These are phyloP conservation scores for Berberis thunbergii DNA, from an alignment of 164 flowering plant species.

Conservation along the genomic window DNA sequence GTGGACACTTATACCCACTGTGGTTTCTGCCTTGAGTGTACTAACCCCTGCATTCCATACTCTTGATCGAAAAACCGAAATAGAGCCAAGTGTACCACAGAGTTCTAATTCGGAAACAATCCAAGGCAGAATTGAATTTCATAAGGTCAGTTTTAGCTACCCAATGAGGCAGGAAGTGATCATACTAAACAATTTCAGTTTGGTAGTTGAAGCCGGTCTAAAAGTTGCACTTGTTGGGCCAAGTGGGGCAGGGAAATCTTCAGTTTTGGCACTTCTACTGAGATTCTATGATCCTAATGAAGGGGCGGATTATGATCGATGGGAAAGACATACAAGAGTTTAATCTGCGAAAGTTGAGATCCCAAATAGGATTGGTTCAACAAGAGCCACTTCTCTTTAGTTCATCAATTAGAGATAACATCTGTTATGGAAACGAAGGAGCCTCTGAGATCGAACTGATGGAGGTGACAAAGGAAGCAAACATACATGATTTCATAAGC, in stretches of 20 bases:
- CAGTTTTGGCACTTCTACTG: slow-evolving; percentile 49
- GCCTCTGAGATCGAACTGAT: slow-evolving; percentile 50
- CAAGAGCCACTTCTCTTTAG: slow-evolving; percentile 84
- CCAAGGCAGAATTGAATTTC: slow-evolving; percentile 40
- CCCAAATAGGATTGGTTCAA: slow-evolving; percentile 55
- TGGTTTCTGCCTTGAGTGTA: slow-evolving; percentile 43
- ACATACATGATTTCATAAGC: slow-evolving; percentile 51
- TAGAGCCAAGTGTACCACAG: slow-evolving; percentile 41
- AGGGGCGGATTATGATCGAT: slow-evolving; percentile 50
- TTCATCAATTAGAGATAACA: slow-evolving; percentile 52
- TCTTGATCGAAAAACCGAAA: slow-evolving; percentile 49
- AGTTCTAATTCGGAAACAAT: slow-evolving; percentile 20
- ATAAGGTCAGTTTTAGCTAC: slow-evolving; percentile 37
- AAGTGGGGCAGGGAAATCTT: slow-evolving; percentile 74
- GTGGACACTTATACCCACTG: slow-evolving; percentile 67
- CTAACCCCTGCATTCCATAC: slow-evolving; percentile 53
- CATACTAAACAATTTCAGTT: slow-evolving; percentile 38
- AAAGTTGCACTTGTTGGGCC: slow-evolving; percentile 67
- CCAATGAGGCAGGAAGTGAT: slow-evolving; percentile 49
- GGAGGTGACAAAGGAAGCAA: slow-evolving; percentile 44
- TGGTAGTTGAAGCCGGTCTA: slow-evolving; percentile 43
- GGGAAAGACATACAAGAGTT: slow-evolving; percentile 34
- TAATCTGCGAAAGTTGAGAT: slow-evolving; percentile 51
- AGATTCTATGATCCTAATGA: slow-evolving; percentile 50
- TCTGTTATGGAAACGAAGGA: slow-evolving; percentile 48